phyloP scores from a whole-genome alignment of 2,329 filamentous ascomycete genomes.

The Hansfordia pulvinata region DNA sequence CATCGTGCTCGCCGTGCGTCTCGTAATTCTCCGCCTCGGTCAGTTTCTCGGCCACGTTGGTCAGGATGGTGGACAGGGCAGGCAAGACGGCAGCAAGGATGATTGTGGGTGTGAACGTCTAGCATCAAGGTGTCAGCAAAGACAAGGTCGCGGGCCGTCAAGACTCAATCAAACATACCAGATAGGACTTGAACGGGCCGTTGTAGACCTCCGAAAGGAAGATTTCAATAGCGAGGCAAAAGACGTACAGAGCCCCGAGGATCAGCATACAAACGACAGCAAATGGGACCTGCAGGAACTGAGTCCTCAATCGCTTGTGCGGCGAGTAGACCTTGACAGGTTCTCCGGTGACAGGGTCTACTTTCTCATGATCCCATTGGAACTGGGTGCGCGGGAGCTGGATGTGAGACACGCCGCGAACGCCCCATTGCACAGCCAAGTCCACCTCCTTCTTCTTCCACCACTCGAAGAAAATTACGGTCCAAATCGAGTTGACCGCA shows the following conservation, averaged over 20 bases:
- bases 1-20: constrained; percentile 67
- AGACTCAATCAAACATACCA: no score
- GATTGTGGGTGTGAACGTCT: constrained; percentile 80
- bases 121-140: constrained; percentile 3
- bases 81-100: constrained; percentile 75
- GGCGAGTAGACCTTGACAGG: constrained; percentile 62
- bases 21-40: constrained; percentile 88
- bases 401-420: constrained; percentile 70
- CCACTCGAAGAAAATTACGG: constrained; percentile 80
- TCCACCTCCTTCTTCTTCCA: constrained; percentile 93
- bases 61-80: constrained; percentile 62
- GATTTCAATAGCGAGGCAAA: constrained; percentile 84
- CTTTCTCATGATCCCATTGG: constrained; percentile 59
- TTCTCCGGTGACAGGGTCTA: constrained; percentile 75
- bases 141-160: constrained; percentile 3
- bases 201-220: constrained; percentile 92
- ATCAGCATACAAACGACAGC: constrained; percentile 57
- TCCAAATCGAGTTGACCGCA: constrained; percentile 70
- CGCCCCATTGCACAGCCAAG: constrained; percentile 76
- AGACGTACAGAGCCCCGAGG: constrained; percentile 70
- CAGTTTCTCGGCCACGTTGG: constrained; percentile 59
- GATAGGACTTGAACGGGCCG: constrained; percentile 71
- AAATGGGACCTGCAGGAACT: constrained; percentile 76
- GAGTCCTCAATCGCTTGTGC: constrained; percentile 59
- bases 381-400: constrained; percentile 70